Percentiles rank a stretch among this genome's conserved stretches.
Conservation (phyloP, 805 yeast species). For the Candida pseudofarinosa region DNA sequence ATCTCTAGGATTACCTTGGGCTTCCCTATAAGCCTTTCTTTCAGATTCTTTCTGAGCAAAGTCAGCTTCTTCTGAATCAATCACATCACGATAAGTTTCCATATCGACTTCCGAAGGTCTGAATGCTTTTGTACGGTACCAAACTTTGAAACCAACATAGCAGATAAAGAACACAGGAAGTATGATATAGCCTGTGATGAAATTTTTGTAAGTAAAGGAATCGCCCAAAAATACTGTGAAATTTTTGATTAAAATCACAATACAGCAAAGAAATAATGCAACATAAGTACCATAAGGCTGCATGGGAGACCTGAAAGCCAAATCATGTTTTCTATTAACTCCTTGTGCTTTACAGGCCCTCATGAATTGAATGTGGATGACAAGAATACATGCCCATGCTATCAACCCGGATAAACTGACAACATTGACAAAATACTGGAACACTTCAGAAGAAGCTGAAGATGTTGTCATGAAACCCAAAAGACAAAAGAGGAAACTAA, state of each 20-base stretch:
- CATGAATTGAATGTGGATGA: slow-evolving; percentile 64
- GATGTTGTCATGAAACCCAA: slow-evolving; percentile 71
- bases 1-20: slow-evolving; percentile 41
- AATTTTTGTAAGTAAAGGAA: slow-evolving; percentile 55
- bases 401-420: slow-evolving; percentile 72
- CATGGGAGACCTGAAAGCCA: slow-evolving; percentile 61
- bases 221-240: slow-evolving; percentile 66
- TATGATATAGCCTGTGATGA: slow-evolving; percentile 77
- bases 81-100: slow-evolving; percentile 50
- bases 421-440: slow-evolving; percentile 68
- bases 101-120: slow-evolving; percentile 59
- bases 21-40: slow-evolving; percentile 31
- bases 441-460: slow-evolving; percentile 51
- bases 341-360: slow-evolving; percentile 63
- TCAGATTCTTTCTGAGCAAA: slow-evolving; percentile 32
- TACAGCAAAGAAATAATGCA: slow-evolving; percentile 49
- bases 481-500: slow-evolving; percentile 52
- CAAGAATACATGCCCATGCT: slow-evolving; percentile 69
- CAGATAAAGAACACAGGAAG: slow-evolving; percentile 59
- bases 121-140: slow-evolving; percentile 45
- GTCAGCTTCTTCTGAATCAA: slow-evolving; percentile 50
- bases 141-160: slow-evolving; percentile 57
- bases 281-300: slow-evolving; percentile 66
- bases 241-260: slow-evolving; percentile 62
- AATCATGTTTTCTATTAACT: slow-evolving; percentile 44